Evolutionary conservation across 441 rosid species (phyloP).

Genomic region (Gossypium gossypioides): DNA sequence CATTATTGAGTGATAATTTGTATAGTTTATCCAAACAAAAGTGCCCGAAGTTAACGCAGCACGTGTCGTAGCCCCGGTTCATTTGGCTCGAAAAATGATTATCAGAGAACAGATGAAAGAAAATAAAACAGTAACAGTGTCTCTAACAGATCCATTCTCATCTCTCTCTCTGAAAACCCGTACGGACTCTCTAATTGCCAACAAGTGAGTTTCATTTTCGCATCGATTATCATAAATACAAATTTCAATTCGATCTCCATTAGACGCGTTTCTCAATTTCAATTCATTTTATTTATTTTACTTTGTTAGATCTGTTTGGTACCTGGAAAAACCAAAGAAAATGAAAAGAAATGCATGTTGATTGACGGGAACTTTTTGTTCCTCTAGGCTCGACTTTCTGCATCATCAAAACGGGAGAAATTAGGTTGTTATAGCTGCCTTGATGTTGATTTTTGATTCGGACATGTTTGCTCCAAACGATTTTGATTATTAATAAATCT

Average conservation of each 20-base stretch:
- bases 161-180: neutral
- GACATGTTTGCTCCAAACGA: neutral
- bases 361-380: neutral
- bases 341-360: neutral
- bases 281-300: neutral
- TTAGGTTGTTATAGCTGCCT: neutral
- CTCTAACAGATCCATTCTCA: neutral
- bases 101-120: neutral
- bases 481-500: neutral
- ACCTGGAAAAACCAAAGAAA: neutral
- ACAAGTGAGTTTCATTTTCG: constrained; percentile 9
- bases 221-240: neutral
- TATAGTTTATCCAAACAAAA: neutral
- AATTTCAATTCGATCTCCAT: neutral
- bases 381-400: neutral
- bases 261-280: neutral
- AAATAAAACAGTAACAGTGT: neutral
- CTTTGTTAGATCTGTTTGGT: neutral
- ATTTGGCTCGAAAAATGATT: neutral
- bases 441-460: neutral
- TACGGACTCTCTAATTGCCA: neutral
- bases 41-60: neutral
- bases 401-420: neutral
- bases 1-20: too few species aligned
- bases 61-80: neutral